Percentiles rank a stretch among this genome's conserved stretches.
Conservation (phyloP, 2,329 filamentous ascomycete genomes). For the Sporothrix euskadiensis region DNA sequence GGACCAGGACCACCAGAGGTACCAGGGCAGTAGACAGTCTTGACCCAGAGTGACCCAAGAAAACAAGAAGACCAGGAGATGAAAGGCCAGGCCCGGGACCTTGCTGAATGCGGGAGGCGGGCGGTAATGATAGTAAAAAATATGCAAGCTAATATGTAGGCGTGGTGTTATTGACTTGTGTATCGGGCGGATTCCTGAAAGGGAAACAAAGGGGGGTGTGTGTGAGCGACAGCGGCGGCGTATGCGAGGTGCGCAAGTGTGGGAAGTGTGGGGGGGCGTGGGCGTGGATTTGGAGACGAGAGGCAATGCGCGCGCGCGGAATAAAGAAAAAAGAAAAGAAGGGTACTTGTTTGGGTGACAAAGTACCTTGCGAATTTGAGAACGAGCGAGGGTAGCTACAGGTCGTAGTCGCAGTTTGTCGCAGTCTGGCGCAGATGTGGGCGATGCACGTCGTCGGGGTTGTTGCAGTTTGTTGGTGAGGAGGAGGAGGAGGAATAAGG, state of each 20-base stretch:
- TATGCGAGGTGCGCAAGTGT: not conserved
- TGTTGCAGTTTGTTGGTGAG: not conserved
- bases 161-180: constrained; percentile 23
- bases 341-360: not conserved
- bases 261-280: constrained; percentile 22
- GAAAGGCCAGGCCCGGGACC: constrained; percentile 8
- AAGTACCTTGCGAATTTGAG: not conserved
- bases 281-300: not conserved
- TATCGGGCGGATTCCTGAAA: constrained; percentile 29
- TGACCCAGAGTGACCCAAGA: not conserved
- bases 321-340: not conserved
- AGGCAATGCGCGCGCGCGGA: not conserved
- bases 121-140: constrained; percentile 19
- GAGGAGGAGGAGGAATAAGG: not conserved
- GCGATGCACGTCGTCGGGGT: constrained; percentile 6
- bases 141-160: constrained; percentile 27
- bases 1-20: not conserved
- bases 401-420: not conserved
- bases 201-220: constrained; percentile 21
- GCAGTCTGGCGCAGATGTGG: not conserved
- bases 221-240: not conserved
- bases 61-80: not conserved
- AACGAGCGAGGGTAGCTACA: not conserved
- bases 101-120: constrained; percentile 24
- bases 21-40: not conserved